Conservation (phyloP, 352 stramenopile species). For the Paralagenidium karlingii region DNA sequence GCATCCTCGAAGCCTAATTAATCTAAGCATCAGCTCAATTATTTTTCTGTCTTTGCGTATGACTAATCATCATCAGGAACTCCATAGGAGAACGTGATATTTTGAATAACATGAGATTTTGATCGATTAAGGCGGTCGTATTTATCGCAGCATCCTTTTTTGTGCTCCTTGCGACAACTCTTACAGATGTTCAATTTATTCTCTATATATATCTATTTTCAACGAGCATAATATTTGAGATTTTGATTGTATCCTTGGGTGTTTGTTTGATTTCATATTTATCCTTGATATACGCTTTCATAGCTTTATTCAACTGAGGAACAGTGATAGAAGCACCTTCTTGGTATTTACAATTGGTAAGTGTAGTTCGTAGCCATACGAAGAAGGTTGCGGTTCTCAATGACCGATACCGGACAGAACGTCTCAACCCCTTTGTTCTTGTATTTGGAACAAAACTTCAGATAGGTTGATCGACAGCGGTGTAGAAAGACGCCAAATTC, state of each 20-base stretch:
- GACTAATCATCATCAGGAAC: background rate
- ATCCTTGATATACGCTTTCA: constrained; percentile 3
- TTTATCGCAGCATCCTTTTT: constrained; percentile 3
- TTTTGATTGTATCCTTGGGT: too few species aligned
- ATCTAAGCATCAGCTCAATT: too few species aligned
- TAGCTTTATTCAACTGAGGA: constrained; percentile 1
- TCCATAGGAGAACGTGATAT: constrained; percentile 1
- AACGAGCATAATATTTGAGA: constrained; percentile 3
- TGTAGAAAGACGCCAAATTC: too few species aligned
- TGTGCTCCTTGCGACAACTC: constrained; percentile 1
- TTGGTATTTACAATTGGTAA: too few species aligned
- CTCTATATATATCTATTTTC: too few species aligned
- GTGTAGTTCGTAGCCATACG: constrained; percentile 3
- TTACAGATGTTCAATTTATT: constrained; percentile 5
- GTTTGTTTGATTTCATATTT: constrained; percentile 3
- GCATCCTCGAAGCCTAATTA: too few species aligned
- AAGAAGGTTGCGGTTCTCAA: constrained; percentile 5
- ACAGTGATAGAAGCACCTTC: too few species aligned
- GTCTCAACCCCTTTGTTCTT: constrained; percentile 1
- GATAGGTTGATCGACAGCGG: too few species aligned
- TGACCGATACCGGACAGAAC: constrained; percentile 3
- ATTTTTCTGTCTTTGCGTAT: constrained; percentile 5
- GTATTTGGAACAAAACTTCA: constrained; percentile 4
- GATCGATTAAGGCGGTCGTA: constrained; percentile 2
- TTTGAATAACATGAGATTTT: constrained; percentile 5